phyloP scores from a whole-genome alignment of 2,329 filamentous ascomycete species.

The Zymoseptoria passerinii region DNA sequence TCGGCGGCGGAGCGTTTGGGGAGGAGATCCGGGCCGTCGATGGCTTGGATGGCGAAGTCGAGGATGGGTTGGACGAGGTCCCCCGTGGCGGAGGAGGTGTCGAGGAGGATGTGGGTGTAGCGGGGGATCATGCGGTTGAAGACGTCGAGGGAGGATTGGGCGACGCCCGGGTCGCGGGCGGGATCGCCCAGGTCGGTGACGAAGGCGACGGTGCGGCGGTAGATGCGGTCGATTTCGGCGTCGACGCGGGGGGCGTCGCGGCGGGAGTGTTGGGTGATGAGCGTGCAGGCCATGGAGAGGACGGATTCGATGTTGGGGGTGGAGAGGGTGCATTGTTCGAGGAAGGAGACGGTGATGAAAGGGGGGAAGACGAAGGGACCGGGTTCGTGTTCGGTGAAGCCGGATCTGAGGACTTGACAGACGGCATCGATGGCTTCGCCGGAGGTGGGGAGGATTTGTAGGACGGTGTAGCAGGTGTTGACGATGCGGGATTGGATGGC shows the following conservation, averaged over 20 bases:
- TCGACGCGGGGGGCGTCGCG: conserved; percentile 35
- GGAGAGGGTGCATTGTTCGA: conserved; percentile 45
- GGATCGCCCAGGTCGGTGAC: conserved; percentile 55
- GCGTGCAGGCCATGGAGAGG: conserved; percentile 62
- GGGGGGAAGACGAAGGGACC: conserved; percentile 71
- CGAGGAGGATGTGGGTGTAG: conserved; percentile 54
- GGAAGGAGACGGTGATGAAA: conserved; percentile 55
- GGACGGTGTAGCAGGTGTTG: conserved; percentile 40
- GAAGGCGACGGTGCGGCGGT: conserved; percentile 56
- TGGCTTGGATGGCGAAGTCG: conserved; percentile 60
- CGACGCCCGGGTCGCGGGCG: conserved; percentile 60
- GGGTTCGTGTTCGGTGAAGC: conserved; percentile 64
- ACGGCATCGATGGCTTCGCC: conserved; percentile 64
- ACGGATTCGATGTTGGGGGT: conserved; percentile 61
- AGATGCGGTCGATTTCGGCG: conserved; percentile 44
- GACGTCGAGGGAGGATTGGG: conserved; percentile 67
- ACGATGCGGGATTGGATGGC: conserved; percentile 45
- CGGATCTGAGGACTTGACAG: conserved; percentile 62
- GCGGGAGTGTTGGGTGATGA: conserved; percentile 43
- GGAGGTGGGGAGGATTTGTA: conserved; percentile 49
- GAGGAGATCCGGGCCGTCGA: conserved; percentile 63
- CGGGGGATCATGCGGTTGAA: conserved; percentile 55
- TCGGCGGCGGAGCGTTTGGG: conserved; percentile 66
- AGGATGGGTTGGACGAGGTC: conserved; percentile 44
- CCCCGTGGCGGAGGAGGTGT: conserved; percentile 52